phyloP scores from a whole-genome alignment of 2,329 filamentous ascomycete species.

The Fusarium torulosum region DNA sequence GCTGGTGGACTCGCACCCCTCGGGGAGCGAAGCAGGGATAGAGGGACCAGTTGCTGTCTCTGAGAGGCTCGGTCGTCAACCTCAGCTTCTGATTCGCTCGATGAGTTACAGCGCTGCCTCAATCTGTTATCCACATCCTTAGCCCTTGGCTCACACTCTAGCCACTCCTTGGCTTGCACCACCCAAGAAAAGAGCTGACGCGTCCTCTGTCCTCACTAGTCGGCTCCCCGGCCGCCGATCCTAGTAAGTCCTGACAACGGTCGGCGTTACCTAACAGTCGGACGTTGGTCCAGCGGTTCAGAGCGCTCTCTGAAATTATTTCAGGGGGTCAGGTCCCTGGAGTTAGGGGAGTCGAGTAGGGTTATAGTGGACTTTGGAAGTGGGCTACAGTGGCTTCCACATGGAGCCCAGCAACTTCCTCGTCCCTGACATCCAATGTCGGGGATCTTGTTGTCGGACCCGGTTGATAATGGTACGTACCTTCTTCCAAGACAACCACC shows the following conservation, averaged over 20 bases:
- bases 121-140: slow-evolving; percentile 37
- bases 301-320: slow-evolving; percentile 20
- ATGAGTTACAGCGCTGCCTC: slow-evolving; percentile 33
- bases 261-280: slow-evolving; percentile 31
- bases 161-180: slow-evolving; percentile 47
- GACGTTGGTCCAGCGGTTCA: slow-evolving; percentile 15
- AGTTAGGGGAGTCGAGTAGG: slow-evolving; percentile 37
- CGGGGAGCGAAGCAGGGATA: slow-evolving; percentile 27
- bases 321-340: slow-evolving; percentile 19
- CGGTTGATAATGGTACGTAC: slow-evolving; percentile 33
- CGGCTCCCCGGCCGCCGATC: slow-evolving; percentile 44
- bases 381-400: slow-evolving; percentile 37
- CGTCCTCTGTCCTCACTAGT: slow-evolving; percentile 47
- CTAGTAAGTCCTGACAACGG: slow-evolving; percentile 44
- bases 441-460: slow-evolving; percentile 35
- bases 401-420: not conserved
- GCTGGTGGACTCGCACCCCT: slow-evolving; percentile 22
- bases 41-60: slow-evolving; percentile 6
- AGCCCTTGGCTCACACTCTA: slow-evolving; percentile 28
- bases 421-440: slow-evolving; percentile 19
- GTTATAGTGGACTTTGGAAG: slow-evolving; percentile 39
- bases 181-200: slow-evolving; percentile 48
- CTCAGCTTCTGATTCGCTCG: slow-evolving; percentile 19
- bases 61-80: slow-evolving; percentile 32
- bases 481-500: slow-evolving; percentile 47